phyloP scores from a whole-genome alignment of 2,329 filamentous ascomycete species.

The Botrytis sinoallii region DNA sequence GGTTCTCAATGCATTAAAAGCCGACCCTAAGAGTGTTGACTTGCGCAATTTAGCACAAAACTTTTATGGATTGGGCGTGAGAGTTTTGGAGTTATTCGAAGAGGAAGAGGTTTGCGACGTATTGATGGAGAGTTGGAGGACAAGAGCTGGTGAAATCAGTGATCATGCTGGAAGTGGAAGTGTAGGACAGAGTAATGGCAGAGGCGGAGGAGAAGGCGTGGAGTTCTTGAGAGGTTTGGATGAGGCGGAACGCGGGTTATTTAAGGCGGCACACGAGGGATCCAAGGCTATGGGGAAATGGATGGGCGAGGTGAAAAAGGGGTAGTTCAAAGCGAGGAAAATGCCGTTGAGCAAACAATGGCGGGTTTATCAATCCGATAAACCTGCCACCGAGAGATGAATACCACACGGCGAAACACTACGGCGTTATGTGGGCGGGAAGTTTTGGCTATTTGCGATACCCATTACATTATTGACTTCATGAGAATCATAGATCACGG shows the following conservation, averaged over 20 bases:
- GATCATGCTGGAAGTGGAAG: slow-evolving; percentile 85
- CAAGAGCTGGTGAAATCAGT: slow-evolving; percentile 75
- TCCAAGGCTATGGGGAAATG: slow-evolving; percentile 67
- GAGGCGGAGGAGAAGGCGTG: slow-evolving; percentile 66
- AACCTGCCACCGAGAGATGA: neutral
- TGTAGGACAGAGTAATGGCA: slow-evolving; percentile 66
- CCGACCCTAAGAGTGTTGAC: slow-evolving; percentile 82
- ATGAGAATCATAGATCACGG: neutral
- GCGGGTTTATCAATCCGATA: neutral
- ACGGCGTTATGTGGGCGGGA: neutral
- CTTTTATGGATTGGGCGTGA: slow-evolving; percentile 81
- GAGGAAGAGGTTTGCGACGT: slow-evolving; percentile 78
- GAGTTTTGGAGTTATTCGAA: slow-evolving; percentile 87
- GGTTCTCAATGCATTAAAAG: slow-evolving; percentile 86
- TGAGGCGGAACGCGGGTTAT: slow-evolving; percentile 79
- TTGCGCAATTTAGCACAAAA: slow-evolving; percentile 78
- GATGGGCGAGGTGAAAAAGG: slow-evolving; percentile 48
- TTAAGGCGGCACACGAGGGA: slow-evolving; percentile 71
- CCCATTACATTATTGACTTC: neutral
- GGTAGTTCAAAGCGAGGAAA: slow-evolving; percentile 19
- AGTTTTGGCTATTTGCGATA: neutral
- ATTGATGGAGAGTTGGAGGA: slow-evolving; percentile 74
- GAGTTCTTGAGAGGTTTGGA: slow-evolving; percentile 88
- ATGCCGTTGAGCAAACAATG: neutral
- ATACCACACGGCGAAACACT: neutral